phyloP scores from a whole-genome alignment of 2,329 filamentous ascomycete species.

The Phoma sp. region DNA sequence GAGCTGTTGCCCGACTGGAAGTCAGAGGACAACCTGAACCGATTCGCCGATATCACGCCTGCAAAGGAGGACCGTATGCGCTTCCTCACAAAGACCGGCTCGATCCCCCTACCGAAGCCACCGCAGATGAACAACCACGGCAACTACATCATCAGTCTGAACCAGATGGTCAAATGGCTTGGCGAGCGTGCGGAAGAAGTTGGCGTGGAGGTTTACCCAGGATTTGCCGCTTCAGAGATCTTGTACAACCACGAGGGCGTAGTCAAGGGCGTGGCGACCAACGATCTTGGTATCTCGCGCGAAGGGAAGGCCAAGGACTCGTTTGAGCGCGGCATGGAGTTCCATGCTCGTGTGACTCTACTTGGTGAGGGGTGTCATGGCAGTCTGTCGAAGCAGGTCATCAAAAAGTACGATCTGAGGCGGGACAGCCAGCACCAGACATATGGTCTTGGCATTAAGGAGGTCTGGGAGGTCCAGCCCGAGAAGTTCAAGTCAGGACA shows the following conservation, averaged over 20 bases:
- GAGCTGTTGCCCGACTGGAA: constrained; percentile 96
- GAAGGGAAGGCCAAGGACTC: constrained; percentile 85
- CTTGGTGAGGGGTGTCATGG: constrained; percentile 96
- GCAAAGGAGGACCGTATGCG: constrained; percentile 88
- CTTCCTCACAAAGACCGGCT: constrained; percentile 81
- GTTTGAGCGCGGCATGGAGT: constrained; percentile 98
- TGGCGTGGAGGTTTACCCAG: constrained; percentile 94
- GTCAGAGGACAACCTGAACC: constrained; percentile 81
- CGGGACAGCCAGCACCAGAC: constrained; percentile 92
- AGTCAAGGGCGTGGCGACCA: constrained; percentile 93
- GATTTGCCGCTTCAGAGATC: constrained; percentile 92
- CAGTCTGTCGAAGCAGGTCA: constrained; percentile 91
- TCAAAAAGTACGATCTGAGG: constrained; percentile 90
- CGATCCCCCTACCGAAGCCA: constrained; percentile 83
- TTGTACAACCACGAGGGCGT: constrained; percentile 86
- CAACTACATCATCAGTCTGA: constrained; percentile 96
- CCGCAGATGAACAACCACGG: constrained; percentile 98
- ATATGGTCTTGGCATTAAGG: constrained; percentile 92
- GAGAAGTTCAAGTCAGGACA: constrained; percentile 90
- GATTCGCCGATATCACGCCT: constrained; percentile 86
- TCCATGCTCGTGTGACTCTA: constrained; percentile 88
- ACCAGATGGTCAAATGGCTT: constrained; percentile 94
- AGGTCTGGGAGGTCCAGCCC: constrained; percentile 95
- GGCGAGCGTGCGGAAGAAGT: constrained; percentile 95
- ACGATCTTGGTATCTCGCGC: constrained; percentile 85